Conservation (phyloP, 129 eudicot genomes). For the Arctium minus region DNA sequence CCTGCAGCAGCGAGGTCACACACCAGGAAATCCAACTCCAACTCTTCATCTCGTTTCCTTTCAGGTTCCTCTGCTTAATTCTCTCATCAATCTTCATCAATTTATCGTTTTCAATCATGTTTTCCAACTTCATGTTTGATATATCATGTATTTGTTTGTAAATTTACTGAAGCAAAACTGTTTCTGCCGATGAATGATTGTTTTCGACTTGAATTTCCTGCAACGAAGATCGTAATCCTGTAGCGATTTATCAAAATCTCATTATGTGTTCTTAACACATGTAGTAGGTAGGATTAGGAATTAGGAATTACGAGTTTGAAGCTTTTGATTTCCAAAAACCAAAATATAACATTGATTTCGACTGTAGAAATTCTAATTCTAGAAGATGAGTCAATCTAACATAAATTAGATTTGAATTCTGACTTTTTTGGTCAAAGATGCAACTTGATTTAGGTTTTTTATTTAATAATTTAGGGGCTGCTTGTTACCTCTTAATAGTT, state of each 20-base stretch:
- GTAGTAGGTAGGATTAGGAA: not conserved
- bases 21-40: constrained; percentile 43
- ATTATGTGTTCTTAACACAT: not conserved
- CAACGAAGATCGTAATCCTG: not conserved
- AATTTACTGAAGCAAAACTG: not conserved
- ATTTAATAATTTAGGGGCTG: no score
- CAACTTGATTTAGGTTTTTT: not conserved
- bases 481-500: no score
- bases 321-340: not conserved
- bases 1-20: constrained; percentile 82
- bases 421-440: not conserved
- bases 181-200: not conserved
- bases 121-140: not conserved
- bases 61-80: constrained; percentile 35
- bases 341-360: not conserved
- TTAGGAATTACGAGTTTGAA: not conserved
- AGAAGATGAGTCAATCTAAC: not conserved
- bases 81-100: not conserved
- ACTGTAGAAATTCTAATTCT: not conserved
- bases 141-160: not conserved
- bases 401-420: not conserved
- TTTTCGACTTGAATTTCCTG: not conserved
- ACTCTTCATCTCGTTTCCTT: constrained; percentile 15
- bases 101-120: not conserved
- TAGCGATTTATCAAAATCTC: not conserved